Conservation (phyloP, 805 yeast genomes). For the Barnettozyma pratensis region DNA sequence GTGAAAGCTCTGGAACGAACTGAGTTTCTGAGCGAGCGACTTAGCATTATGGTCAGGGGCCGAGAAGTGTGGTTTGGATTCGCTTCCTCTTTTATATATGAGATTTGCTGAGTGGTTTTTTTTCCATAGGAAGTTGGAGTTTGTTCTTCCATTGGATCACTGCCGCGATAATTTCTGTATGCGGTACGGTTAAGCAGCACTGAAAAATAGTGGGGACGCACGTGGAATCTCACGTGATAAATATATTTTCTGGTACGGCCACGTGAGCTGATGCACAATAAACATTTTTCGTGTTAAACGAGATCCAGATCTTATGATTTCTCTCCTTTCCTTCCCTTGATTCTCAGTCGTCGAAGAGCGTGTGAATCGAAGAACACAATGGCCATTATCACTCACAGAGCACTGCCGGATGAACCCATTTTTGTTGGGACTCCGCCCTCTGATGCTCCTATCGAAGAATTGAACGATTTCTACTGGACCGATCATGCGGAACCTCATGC, state of each 20-base stretch:
- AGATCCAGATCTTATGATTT: neutral
- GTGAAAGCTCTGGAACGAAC: neutral
- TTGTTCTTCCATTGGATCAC: neutral
- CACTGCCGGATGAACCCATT: slow-evolving; percentile 21
- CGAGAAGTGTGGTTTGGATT: no score
- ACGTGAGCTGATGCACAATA: neutral
- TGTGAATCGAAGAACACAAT: slow-evolving; percentile 17
- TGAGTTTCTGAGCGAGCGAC: neutral
- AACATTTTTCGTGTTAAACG: no score
- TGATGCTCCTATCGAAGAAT: slow-evolving; percentile 26
- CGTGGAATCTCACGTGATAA: no score
- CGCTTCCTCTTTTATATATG: no score
- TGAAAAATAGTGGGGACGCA: no score
- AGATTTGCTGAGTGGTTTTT: no score
- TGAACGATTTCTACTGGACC: slow-evolving; percentile 80
- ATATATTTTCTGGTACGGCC: neutral
- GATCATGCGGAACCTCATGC: slow-evolving; percentile 78
- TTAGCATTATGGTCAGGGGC: neutral
- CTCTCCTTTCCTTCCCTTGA: neutral
- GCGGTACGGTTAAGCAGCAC: neutral
- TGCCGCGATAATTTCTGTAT: neutral
- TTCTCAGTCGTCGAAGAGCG: neutral
- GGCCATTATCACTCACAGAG: slow-evolving; percentile 26
- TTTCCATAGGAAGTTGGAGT: neutral
- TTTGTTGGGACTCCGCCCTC: slow-evolving; percentile 28